A percentile compares a stretch with the other conserved stretches of the same genome.
Evolutionary conservation across 805 yeast species (phyloP).

Genomic region (Lachancea nothofagi): DNA sequence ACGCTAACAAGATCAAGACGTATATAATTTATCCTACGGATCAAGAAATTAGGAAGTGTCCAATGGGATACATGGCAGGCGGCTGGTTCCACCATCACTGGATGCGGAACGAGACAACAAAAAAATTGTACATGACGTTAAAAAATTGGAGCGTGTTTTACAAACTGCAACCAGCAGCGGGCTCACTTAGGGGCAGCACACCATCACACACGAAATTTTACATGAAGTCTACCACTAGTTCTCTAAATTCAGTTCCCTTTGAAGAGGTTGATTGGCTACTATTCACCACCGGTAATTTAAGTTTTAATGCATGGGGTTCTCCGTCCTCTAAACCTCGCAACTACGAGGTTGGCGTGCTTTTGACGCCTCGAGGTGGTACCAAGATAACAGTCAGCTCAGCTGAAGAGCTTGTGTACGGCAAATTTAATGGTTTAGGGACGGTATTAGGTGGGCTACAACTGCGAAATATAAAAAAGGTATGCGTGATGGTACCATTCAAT

Average conservation of each 20-base stretch:
- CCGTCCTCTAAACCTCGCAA: slow-evolving; percentile 30
- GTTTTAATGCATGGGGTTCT: slow-evolving; percentile 79
- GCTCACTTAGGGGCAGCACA: slow-evolving; percentile 1
- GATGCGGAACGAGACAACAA: slow-evolving; percentile 7
- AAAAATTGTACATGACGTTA: slow-evolving; percentile 16
- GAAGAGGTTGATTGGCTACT: slow-evolving; percentile 54
- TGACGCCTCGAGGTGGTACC: slow-evolving; percentile 27
- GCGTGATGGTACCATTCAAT: slow-evolving; percentile 26
- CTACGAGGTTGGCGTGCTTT: slow-evolving; percentile 53
- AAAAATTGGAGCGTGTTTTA: slow-evolving; percentile 18
- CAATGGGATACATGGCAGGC: slow-evolving; percentile 19
- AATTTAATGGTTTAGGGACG: slow-evolving; percentile 2
- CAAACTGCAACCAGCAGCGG: slow-evolving; percentile 17
- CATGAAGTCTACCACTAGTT: slow-evolving; percentile 43
- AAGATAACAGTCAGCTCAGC: slow-evolving; percentile 20
- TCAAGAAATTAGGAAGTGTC: slow-evolving; percentile 20
- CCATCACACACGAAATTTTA: slow-evolving; percentile 71
- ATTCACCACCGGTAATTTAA: slow-evolving; percentile 68
- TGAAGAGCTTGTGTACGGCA: slow-evolving; percentile 17
- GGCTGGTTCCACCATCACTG: slow-evolving; percentile 31
- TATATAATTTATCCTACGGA: slow-evolving; percentile 27
- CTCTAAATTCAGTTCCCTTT: slow-evolving; percentile 9
- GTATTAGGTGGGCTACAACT: neutral
- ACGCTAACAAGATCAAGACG: slow-evolving; percentile 13
- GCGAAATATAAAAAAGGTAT: neutral